Base-by-base conservation (phyloP, 192 early-diverging fungal genomes). In the Podila horticola region DNA sequence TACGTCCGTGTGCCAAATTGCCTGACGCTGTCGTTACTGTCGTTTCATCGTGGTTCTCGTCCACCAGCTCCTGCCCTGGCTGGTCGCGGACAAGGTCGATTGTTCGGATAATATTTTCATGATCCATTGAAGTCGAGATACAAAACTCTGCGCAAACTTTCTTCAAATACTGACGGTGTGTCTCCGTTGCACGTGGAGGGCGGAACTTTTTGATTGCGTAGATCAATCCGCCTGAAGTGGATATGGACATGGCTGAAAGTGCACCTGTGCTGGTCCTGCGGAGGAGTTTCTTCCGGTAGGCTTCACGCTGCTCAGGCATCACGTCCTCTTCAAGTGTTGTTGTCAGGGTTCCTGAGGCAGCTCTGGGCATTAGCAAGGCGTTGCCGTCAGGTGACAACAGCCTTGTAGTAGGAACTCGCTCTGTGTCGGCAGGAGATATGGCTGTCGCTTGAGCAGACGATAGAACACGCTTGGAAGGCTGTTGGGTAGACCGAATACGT, bases 91-190 rank as follows among this genome's bases (percentile, higher is more conserved):
- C 95, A 67, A 99, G 83, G 82, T 99, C 97, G 30, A 98, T 89
- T 13, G 96, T 97, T 58, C 88, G 88, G 36, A 99, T 94, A 22
- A 99, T 87, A 76, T 99, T 95, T 71, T 89, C 86, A 86, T 97
- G 96, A 58, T 96, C 88, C 74, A 98, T 86, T 57, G 93, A 92
- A 7, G 95, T 96, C 64, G 91, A 92, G 70, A 99, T 98, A 85
- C 96, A 97, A 82, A 97, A 99, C 86, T 98, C 97, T 71, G 91
- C 90, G 30, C 91, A 93, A 55, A 98, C 89, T 85, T 97, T 98
- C 81, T 98, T 98, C 74, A 97, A 85, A 83, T 97, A 98, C 58
- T 97, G 93, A 69, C 94, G 94, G 87, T 97, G 90, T 0, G 92
- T 89, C 87, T 98, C 97, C 65, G 91, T 88, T 61, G 92, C 93